Evolutionary conservation across 2,329 filamentous ascomycete genomes (phyloP).

Genomic region (Talaromyces funiculosus): DNA sequence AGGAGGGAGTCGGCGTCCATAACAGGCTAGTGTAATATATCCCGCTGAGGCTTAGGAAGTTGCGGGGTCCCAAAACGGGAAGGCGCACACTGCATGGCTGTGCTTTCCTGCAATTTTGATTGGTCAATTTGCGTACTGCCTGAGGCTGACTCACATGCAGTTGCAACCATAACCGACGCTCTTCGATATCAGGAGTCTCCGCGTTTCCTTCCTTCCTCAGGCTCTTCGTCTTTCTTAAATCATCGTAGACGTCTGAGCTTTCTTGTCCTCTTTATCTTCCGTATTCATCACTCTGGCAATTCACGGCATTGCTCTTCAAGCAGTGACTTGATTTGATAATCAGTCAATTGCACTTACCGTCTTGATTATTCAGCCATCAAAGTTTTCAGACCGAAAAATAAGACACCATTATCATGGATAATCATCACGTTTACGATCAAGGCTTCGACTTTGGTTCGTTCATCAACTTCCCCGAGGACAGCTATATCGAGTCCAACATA

Average conservation of each 20-base stretch:
- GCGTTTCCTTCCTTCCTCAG: background rate
- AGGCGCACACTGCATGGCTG: background rate
- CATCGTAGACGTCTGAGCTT: background rate
- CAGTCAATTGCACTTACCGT: conserved; percentile 9
- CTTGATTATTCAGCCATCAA: conserved; percentile 5
- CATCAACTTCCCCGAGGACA: conserved; percentile 25
- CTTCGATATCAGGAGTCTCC: background rate
- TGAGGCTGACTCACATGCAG: background rate
- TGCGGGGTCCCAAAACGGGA: conserved; percentile 14
- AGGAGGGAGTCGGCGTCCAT: conserved; percentile 10
- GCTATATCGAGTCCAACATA: conserved; percentile 21
- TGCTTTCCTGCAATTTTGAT: background rate
- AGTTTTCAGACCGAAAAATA: background rate
- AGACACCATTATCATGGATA: background rate
- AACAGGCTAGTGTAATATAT: conserved; percentile 1
- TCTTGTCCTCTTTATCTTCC: background rate
- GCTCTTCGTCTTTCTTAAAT: background rate
- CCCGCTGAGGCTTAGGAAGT: background rate
- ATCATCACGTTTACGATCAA: conserved; percentile 19
- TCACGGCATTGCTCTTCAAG: background rate
- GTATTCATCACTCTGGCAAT: background rate
- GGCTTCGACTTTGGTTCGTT: conserved; percentile 32
- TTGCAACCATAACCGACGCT: background rate
- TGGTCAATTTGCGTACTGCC: background rate
- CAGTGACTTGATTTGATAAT: background rate